Evolutionary conservation across 2,329 filamentous ascomycete species (phyloP), one percentile per base, ranked within the genome.

Genomic region (Alternaria tenuissima): DNA sequence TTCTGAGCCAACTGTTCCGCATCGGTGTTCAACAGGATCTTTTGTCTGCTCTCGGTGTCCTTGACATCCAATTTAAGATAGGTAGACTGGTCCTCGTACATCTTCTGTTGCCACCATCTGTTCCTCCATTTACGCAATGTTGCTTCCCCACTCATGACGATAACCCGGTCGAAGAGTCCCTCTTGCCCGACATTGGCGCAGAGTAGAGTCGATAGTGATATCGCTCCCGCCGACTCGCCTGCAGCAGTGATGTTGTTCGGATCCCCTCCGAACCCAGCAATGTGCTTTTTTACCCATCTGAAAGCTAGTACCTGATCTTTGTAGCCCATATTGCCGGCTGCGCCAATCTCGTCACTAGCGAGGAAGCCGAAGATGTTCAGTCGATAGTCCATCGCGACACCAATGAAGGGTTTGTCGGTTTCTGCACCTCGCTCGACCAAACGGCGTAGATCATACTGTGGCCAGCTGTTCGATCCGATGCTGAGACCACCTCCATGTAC

Each of bases 401-500:
- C 75, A 52, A 87, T 78, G 4, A 85, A 74, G 0, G 84, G 84
- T 16, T 80, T 74, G 0, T 76, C 79, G n/a, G 78, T 77, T 8
- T 80, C 73, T 0, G 73, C 69, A 1, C 81, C 81, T 8, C 83
- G 65, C 57, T 80, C 77, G 0, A 85, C 81, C 14, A 87, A 69
- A 1, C 76, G 74, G 1, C 67, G 71, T 11, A 82, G 69, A 57
- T 86, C 62, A 65, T 83, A 85, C 52, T 86, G 82, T 1, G 85
- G 85, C 81, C 83, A 87, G 5, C 76, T 83, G 41, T 82, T 84
- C 3, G 81, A 81, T 7, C 84, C 85, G 8, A 82, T 77, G 7
- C 75, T 73, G 36, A 84, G 79, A 0, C 81, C 84, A n/a, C 85
- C 84, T 1, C 85, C 85, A 59, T 87, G 84, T 4, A 87, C 79